phyloP scores from a whole-genome alignment of 1,139 yeast genomes.

The Diutina siamensis region DNA sequence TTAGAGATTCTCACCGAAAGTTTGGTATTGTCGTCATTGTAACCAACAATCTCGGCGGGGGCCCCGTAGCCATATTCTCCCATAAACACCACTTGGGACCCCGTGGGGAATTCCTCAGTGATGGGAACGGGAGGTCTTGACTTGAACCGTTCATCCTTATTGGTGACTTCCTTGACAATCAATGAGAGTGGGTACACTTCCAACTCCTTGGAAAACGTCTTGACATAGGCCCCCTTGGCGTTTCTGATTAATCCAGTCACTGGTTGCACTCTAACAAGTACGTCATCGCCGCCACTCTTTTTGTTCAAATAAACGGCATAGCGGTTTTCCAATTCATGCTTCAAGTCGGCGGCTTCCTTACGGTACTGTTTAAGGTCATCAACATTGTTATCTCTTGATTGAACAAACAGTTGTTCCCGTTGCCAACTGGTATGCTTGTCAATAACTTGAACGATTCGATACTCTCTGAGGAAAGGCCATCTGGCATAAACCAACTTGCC shows the following conservation, averaged over 20 bases:
- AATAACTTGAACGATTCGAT: conserved; percentile 52
- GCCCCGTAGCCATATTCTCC: conserved; percentile 88
- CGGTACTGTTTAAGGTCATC: conserved; percentile 36
- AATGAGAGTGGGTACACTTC: conserved; percentile 66
- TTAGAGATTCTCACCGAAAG: conserved; percentile 42
- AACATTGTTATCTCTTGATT: conserved; percentile 22
- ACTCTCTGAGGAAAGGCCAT: conserved; percentile 88
- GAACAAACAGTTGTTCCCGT: conserved; percentile 18
- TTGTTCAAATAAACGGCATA: neutral
- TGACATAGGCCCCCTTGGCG: conserved; percentile 64
- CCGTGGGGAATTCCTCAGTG: conserved; percentile 70
- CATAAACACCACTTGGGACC: conserved; percentile 64
- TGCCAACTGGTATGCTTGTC: conserved; percentile 37
- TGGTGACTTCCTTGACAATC: conserved; percentile 61
- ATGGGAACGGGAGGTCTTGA: conserved; percentile 72
- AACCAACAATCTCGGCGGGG: conserved; percentile 64
- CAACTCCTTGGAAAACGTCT: conserved; percentile 43
- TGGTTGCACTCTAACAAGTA: conserved; percentile 56
- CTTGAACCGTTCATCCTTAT: conserved; percentile 62
- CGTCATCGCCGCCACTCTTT: conserved; percentile 21
- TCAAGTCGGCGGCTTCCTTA: conserved; percentile 31
- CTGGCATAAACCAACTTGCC: conserved; percentile 58
- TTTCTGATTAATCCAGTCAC: conserved; percentile 73
- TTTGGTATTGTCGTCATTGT: conserved; percentile 33
- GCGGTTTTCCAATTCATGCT: conserved; percentile 23